phyloP scores from a whole-genome alignment of 768 basidiomycete species.

The Termitomyces sp. region DNA sequence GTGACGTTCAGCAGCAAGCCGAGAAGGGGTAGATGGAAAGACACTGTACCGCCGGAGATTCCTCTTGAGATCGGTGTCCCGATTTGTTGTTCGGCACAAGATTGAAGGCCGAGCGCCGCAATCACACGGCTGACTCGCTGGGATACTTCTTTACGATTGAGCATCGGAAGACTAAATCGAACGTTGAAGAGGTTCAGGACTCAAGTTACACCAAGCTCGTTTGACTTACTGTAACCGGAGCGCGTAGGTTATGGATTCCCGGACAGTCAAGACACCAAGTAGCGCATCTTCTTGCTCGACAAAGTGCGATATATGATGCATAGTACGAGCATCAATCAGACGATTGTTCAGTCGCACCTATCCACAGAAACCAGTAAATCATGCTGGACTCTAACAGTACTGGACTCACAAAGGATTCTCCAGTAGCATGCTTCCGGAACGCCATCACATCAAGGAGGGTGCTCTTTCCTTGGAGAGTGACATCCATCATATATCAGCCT shows the following conservation, averaged over 20 bases:
- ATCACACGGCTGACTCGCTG: conserved; percentile 40
- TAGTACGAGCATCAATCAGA: conserved; percentile 18
- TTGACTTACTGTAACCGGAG: conserved; percentile 39
- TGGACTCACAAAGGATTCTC: conserved; percentile 25
- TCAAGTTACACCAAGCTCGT: background rate
- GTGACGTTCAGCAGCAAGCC: background rate
- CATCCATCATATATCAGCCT: background rate
- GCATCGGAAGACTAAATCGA: conserved; percentile 27
- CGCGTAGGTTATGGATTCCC: conserved; percentile 49
- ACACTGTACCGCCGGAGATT: conserved; percentile 43
- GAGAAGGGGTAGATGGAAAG: background rate
- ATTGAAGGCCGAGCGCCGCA: conserved; percentile 39
- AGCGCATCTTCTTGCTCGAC: conserved; percentile 61
- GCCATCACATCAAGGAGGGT: conserved; percentile 42
- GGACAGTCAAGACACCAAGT: conserved; percentile 51
- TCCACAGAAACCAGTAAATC: background rate
- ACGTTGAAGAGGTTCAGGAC: background rate
- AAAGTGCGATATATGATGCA: conserved; percentile 39
- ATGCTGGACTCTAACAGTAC: background rate
- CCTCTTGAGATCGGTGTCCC: conserved; percentile 56
- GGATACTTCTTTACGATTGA: conserved; percentile 29
- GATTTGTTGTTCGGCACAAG: conserved; percentile 44
- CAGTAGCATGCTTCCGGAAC: conserved; percentile 24
- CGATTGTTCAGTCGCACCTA: conserved; percentile 30
- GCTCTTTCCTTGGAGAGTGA: conserved; percentile 28